Conservation (phyloP, 2,329 filamentous ascomycete genomes). For the Geoglossum cookeanum region DNA sequence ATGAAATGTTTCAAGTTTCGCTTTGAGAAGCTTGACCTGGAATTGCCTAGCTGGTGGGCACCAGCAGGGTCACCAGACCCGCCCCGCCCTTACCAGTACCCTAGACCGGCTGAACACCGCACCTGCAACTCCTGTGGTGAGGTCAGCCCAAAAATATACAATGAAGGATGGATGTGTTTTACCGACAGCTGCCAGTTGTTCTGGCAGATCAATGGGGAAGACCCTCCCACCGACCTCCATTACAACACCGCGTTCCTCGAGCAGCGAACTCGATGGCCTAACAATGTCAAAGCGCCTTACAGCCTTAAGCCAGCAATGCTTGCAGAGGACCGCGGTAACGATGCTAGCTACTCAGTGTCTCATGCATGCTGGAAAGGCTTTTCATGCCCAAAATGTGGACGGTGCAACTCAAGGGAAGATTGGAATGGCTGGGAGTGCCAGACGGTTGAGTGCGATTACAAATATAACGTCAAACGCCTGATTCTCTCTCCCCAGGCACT, state of each 20-base stretch:
- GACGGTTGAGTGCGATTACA: conserved; percentile 30
- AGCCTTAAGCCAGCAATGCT: conserved; percentile 13
- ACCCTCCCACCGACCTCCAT: conserved; percentile 18
- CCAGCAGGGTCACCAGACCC: conserved; percentile 16
- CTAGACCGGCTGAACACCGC: conserved; percentile 7
- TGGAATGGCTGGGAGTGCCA: conserved; percentile 47
- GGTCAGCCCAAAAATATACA: conserved; percentile 19
- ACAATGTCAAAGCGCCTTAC: conserved; percentile 19
- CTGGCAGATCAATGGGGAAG: conserved; percentile 28
- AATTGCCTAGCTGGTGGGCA: conserved; percentile 39
- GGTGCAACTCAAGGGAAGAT: conserved; percentile 38
- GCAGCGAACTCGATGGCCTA: conserved; percentile 27
- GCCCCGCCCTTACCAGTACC: conserved; percentile 16
- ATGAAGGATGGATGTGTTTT: conserved; percentile 39
- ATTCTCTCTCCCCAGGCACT: conserved; percentile 12
- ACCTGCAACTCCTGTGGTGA: conserved; percentile 18
- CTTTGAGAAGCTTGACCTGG: conserved; percentile 41
- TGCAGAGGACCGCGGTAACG: conserved; percentile 8
- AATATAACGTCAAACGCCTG: conserved; percentile 7
- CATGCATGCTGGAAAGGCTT: conserved; percentile 40
- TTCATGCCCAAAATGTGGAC: conserved; percentile 43
- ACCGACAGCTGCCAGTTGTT: conserved; percentile 31
- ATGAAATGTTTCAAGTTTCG: conserved; percentile 36
- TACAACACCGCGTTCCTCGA: conserved; percentile 41
- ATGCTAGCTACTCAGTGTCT: conserved; percentile 27